Evolutionary conservation across 202 grass and related monocot genomes (phyloP).

Genomic region (Hordeum pubiflorum): DNA sequence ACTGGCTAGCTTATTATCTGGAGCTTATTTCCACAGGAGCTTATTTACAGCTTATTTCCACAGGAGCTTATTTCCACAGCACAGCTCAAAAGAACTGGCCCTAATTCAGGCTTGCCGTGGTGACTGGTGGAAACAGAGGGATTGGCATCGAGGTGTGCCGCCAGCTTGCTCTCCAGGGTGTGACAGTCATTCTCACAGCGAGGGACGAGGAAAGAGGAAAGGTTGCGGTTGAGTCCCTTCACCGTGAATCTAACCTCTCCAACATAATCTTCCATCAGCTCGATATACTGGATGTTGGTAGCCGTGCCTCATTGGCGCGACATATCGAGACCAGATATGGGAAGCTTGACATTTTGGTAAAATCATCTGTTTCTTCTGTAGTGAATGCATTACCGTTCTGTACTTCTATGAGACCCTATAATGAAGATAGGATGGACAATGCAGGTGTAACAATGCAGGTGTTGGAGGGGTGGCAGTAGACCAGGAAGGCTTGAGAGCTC

Average conservation of each 20-base stretch:
- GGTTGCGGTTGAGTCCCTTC: slow-evolving; percentile 31
- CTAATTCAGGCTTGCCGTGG: slow-evolving; percentile 45
- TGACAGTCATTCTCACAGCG: slow-evolving; percentile 61
- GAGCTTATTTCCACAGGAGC: too few species aligned
- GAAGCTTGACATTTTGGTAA: slow-evolving; percentile 80
- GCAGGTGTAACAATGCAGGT: slow-evolving; percentile 73
- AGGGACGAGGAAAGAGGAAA: slow-evolving; percentile 54
- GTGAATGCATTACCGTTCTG: too few species aligned
- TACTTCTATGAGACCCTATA: too few species aligned
- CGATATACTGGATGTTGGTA: slow-evolving; percentile 41
- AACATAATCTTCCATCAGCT: slow-evolving; percentile 71
- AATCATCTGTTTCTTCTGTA: too few species aligned
- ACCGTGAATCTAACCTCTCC: slow-evolving; percentile 21
- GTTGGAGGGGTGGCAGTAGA: slow-evolving; percentile 43
- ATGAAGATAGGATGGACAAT: background rate
- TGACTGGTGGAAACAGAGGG: slow-evolving; percentile 72
- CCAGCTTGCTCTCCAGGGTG: slow-evolving; percentile 45
- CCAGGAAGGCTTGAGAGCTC: slow-evolving; percentile 53
- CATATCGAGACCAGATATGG: slow-evolving; percentile 41
- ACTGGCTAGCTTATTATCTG: too few species aligned
- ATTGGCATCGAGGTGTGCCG: slow-evolving; percentile 52
- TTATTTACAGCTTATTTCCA: too few species aligned
- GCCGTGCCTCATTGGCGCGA: slow-evolving; percentile 30
- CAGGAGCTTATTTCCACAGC: too few species aligned
- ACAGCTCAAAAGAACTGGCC: too few species aligned